Conservation (phyloP, 352 stramenopile species). For the Saprolegnia parasitica region DNA sequence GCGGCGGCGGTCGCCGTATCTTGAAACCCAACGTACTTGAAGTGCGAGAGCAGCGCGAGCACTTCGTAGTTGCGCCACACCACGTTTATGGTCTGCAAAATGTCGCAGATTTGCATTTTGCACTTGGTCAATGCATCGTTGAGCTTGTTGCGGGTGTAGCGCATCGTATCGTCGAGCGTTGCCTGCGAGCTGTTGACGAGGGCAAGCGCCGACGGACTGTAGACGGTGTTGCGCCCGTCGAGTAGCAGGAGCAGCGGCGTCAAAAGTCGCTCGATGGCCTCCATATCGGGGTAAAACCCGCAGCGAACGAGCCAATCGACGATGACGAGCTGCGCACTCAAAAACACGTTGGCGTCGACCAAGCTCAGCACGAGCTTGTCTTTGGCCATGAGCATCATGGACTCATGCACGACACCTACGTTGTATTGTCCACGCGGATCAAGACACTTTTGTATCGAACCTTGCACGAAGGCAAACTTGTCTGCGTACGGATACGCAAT, state of each 20-base stretch:
- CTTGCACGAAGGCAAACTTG: conserved; percentile 30
- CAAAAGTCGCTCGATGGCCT: conserved; percentile 4
- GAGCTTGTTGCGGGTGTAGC: conserved; percentile 27
- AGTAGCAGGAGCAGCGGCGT: conserved; percentile 11
- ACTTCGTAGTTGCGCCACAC: conserved; percentile 29
- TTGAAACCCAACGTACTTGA: conserved; percentile 14
- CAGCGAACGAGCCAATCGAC: conserved; percentile 22
- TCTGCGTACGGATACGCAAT: conserved; percentile 29
- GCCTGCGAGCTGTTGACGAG: not conserved
- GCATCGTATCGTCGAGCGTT: conserved; percentile 6
- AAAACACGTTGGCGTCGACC: conserved; percentile 24
- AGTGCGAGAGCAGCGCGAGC: conserved; percentile 14
- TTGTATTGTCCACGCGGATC: not conserved
- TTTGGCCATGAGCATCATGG: conserved; percentile 18
- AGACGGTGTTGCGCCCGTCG: conserved; percentile 27
- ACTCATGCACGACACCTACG: conserved; percentile 25
- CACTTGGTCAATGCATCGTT: conserved; percentile 13
- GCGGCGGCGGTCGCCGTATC: not conserved
- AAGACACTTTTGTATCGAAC: conserved; percentile 1
- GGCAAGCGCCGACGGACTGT: not conserved
- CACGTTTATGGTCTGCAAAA: conserved; percentile 14
- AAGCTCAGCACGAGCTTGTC: conserved; percentile 20
- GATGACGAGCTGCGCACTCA: conserved; percentile 24
- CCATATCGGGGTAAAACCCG: conserved; percentile 28
- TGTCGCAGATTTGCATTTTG: conserved; percentile 28